phyloP scores from a whole-genome alignment of 1,284 basidiomycete genomes.

The Sporisorium scitamineum region DNA sequence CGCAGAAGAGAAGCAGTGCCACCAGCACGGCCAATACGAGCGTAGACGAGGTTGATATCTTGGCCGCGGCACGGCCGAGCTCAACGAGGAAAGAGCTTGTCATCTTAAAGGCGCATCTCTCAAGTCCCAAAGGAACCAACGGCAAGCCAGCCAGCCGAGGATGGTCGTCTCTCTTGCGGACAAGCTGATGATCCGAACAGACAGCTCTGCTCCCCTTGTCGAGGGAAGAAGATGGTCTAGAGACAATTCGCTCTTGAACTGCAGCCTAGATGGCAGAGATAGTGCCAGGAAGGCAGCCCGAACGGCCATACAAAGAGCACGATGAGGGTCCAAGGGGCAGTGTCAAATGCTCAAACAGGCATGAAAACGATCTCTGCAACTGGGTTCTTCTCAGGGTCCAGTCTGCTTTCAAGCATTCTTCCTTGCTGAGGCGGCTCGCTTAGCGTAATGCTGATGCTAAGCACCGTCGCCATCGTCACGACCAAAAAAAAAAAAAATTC shows the following conservation, averaged over 20 bases:
- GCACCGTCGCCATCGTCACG: background rate
- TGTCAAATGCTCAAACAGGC: background rate
- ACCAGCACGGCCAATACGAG: slow-evolving; percentile 3
- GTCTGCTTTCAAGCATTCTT: background rate
- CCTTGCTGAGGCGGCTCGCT: slow-evolving; percentile 2
- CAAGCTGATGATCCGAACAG: background rate
- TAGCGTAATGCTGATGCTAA: slow-evolving; percentile 10
- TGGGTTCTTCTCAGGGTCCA: background rate
- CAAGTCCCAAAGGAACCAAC: no score
- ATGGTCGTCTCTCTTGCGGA: background rate
- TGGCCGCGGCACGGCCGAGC: background rate
- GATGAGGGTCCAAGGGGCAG: background rate
- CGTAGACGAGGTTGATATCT: background rate
- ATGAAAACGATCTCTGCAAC: background rate
- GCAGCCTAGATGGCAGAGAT: background rate
- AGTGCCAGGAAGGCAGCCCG: background rate
- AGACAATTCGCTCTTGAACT: background rate
- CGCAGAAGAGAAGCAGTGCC: slow-evolving; percentile 16
- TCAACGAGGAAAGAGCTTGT: background rate
- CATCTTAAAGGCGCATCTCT: background rate
- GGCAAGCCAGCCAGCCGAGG: background rate
- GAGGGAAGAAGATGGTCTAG: background rate
- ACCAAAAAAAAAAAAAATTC: no score
- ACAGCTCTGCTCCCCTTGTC: background rate
- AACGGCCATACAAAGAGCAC: background rate